Percentiles rank a stretch among this genome's conserved stretches.
Conservation (phyloP, 176 grass and related monocot genomes). For the Calamus simplicifolius region DNA sequence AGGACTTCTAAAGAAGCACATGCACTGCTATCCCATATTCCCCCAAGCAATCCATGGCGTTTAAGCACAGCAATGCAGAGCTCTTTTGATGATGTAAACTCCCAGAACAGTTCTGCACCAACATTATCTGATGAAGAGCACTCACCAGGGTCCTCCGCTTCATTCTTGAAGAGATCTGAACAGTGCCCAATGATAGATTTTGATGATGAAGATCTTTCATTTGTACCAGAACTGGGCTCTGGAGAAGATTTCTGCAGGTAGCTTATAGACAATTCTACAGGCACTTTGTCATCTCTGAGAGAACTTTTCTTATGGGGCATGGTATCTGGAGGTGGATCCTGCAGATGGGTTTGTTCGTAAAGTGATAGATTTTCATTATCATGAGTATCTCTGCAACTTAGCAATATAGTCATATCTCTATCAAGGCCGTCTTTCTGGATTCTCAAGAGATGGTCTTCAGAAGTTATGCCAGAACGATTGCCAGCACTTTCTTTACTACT, state of each 20-base stretch:
- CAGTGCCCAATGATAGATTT: constrained; percentile 21
- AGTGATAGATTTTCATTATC: constrained; percentile 18
- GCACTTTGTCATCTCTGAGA: constrained; percentile 1
- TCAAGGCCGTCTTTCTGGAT: neutral
- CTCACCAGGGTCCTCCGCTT: constrained; percentile 24
- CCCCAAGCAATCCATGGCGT: constrained; percentile 41
- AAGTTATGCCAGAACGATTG: constrained; percentile 7
- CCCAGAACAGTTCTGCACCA: constrained; percentile 19
- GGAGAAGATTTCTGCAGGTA: neutral
- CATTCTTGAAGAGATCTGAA: constrained; percentile 25
- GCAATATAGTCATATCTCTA: constrained; percentile 8
- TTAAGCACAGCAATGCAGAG: constrained; percentile 67
- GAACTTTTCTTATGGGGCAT: neutral
- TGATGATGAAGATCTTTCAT: constrained; percentile 12
- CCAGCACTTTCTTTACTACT: constrained; percentile 11
- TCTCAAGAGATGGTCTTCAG: constrained; percentile 28
- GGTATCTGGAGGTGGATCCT: neutral
- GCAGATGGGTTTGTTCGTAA: neutral
- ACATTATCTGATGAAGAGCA: constrained; percentile 41
- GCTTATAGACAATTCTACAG: neutral
- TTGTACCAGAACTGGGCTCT: constrained; percentile 14
- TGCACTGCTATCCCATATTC: constrained; percentile 6
- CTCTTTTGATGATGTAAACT: constrained; percentile 49
- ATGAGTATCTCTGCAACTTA: constrained; percentile 11
- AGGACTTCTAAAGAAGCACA: constrained; percentile 22